Evolutionary conservation across 1,139 yeast genomes (phyloP), one percentile per base, ranked within the genome.

Genomic region (Pichia cactophila): DNA sequence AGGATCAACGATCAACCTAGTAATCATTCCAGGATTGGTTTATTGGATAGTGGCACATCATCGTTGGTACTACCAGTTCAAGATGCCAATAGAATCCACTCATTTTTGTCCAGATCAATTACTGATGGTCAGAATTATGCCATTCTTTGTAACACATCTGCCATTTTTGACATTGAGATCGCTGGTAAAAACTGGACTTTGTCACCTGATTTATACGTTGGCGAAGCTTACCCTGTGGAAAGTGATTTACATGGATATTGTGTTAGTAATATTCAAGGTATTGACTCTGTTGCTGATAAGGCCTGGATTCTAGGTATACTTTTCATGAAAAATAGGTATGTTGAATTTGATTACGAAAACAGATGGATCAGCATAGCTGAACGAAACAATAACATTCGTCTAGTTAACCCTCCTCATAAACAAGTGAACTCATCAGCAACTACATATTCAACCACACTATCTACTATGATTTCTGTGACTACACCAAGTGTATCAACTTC

Each of bases 11-110:
- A 50, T 8, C 20, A 38, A 6, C 40, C 40, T 6, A 48, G 62
- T 3, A 53, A 55, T 16, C 44, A 55, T 10, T 56, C 65, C 28
- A 69, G 81, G 61, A 60, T 67, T 4, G 82, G 80, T 5, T 70
- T 81, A 42, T 68, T 82, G 29, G 89, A 82, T 59, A 78, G 86
- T 12, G 88, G 87, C 17, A 81, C 87, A 2, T 81, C 87, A 0
- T 76, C 83, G 2, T 64, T 81, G 28, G 78, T 79, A 7, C 64
- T 80, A 46, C 81, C 86, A 2, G 65, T 73, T n/a, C 65, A 63
- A 23, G 86, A 82, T 58, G 86, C 87, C 2, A 58, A 71, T 41
- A 64, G 55, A 28, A 51, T 82, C 14, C 87, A 82, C 59, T 59
- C 75, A 14, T 78, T 70, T 58, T 81, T 83, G 49, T 57, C 64